These are phyloP conservation scores for Gaillardinia entomophila DNA, from an alignment of 805 yeast genomes.

Conservation along the genomic window DNA sequence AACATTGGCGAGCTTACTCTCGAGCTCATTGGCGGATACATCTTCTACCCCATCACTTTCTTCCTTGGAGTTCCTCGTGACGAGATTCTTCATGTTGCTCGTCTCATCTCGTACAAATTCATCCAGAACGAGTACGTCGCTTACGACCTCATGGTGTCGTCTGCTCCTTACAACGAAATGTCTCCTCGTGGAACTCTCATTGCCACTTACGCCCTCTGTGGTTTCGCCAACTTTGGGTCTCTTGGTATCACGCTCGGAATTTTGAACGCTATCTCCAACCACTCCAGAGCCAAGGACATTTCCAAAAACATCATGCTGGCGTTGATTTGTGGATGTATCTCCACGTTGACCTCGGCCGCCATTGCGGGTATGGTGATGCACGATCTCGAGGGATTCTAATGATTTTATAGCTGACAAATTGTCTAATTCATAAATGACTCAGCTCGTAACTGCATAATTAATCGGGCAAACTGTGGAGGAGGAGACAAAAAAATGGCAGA, in stretches of 20 bases:
- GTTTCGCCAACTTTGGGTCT: constrained; percentile 58
- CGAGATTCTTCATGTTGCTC: constrained; percentile 46
- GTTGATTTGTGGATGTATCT: constrained; percentile 45
- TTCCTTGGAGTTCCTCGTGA: constrained; percentile 49
- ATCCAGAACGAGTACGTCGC: constrained; percentile 62
- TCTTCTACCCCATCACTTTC: constrained; percentile 57
- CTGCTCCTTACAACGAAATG: constrained; percentile 42
- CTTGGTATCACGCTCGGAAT: constrained; percentile 60
- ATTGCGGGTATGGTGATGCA: constrained; percentile 61
- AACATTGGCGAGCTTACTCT: constrained; percentile 46
- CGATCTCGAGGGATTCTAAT: constrained; percentile 28
- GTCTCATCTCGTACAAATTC: constrained; percentile 50
- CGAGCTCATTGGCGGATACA: constrained; percentile 51
- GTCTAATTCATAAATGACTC: too few relatives aligned
- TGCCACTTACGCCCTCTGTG: constrained; percentile 59
- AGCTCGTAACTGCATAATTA: too few relatives aligned
- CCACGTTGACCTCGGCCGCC: constrained; percentile 52
- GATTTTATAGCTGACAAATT: too few relatives aligned
- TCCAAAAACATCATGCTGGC: constrained; percentile 43
- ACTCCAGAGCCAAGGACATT: constrained; percentile 41
- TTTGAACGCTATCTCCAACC: constrained; percentile 50
- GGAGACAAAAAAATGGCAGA: too few relatives aligned
- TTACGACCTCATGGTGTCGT: constrained; percentile 33
- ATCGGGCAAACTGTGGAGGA: too few relatives aligned
- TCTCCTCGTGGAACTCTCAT: constrained; percentile 47